Evolutionary conservation across 768 basidiomycete species (phyloP).

Genomic region (Clitopilus passeckerianus): DNA sequence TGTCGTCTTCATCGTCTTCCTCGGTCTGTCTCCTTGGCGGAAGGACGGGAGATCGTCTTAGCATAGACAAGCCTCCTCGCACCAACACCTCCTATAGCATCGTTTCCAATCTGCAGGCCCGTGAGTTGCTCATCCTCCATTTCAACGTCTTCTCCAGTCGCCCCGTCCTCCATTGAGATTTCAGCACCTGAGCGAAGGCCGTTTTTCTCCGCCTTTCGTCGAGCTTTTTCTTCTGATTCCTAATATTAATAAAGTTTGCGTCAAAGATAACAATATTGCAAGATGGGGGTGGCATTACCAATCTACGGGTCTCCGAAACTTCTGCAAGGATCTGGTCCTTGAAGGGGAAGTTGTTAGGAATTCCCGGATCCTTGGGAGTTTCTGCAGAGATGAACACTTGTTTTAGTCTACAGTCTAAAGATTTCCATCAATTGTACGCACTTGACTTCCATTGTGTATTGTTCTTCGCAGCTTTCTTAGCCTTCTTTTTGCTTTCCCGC

Average conservation of each 20-base stretch:
- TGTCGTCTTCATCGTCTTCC: constrained; percentile 46
- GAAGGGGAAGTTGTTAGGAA: constrained; percentile 90
- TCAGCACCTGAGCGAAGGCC: not conserved
- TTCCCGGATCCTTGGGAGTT: constrained; percentile 85
- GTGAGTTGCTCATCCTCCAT: constrained; percentile 19
- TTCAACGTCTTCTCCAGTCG: constrained; percentile 21
- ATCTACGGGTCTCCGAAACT: constrained; percentile 73
- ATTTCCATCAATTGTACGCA: constrained; percentile 29
- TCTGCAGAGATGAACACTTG: constrained; percentile 32
- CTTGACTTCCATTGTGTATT: constrained; percentile 87
- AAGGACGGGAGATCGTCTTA: constrained; percentile 25
- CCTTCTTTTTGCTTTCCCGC: constrained; percentile 73
- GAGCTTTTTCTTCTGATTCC: constrained; percentile 76
- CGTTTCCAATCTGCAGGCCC: constrained; percentile 45
- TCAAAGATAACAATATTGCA: no score
- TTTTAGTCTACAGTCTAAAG: not conserved
- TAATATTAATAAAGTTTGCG: constrained; percentile 17
- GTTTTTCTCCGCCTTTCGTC: constrained; percentile 61
- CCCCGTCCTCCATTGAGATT: constrained; percentile 12
- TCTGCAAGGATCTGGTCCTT: constrained; percentile 94
- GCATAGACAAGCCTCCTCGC: constrained; percentile 32
- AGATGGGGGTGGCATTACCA: constrained; percentile 37
- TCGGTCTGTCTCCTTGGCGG: constrained; percentile 21
- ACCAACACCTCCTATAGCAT: constrained; percentile 41
- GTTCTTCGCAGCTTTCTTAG: constrained; percentile 68